Evolutionary conservation across 1,284 basidiomycete genomes (phyloP).

Genomic region (Microbotryomycetes sp.): DNA sequence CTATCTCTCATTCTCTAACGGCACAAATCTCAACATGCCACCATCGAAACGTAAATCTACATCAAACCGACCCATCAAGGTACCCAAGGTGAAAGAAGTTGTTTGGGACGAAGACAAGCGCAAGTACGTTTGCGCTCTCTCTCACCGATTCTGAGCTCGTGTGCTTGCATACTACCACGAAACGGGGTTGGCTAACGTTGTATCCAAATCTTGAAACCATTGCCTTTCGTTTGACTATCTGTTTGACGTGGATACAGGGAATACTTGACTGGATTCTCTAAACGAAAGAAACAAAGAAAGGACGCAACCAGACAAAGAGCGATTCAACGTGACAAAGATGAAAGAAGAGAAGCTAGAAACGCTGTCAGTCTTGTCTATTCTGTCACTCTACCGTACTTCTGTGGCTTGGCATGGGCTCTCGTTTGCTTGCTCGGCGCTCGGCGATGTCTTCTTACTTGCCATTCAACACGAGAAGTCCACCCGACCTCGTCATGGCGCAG

Average conservation of each 20-base stretch:
- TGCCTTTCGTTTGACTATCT: no score
- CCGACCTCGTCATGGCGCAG: no score
- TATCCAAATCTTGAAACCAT: no score
- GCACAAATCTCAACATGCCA: neutral
- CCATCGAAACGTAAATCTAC: neutral
- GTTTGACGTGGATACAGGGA: slow-evolving; percentile 52
- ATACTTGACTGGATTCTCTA: slow-evolving; percentile 78
- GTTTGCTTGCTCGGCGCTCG: no score
- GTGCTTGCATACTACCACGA: no score
- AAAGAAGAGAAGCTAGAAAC: slow-evolving; percentile 24
- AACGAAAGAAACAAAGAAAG: slow-evolving; percentile 69
- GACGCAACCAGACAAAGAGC: slow-evolving; percentile 43
- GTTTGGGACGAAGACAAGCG: slow-evolving; percentile 70
- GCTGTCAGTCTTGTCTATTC: slow-evolving; percentile 8
- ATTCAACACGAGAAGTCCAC: no score
- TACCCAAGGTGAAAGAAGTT: slow-evolving; percentile 42
- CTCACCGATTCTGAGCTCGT: no score
- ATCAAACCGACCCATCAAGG: slow-evolving; percentile 22
- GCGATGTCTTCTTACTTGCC: no score
- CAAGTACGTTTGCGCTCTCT: slow-evolving; percentile 50
- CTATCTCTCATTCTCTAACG: neutral
- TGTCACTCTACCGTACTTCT: no score
- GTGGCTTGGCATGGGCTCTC: no score
- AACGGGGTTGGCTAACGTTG: no score
- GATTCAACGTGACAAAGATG: slow-evolving; percentile 33